Conservation (phyloP, 495 filamentous ascomycete genomes). For the Xylaria telfairii region DNA sequence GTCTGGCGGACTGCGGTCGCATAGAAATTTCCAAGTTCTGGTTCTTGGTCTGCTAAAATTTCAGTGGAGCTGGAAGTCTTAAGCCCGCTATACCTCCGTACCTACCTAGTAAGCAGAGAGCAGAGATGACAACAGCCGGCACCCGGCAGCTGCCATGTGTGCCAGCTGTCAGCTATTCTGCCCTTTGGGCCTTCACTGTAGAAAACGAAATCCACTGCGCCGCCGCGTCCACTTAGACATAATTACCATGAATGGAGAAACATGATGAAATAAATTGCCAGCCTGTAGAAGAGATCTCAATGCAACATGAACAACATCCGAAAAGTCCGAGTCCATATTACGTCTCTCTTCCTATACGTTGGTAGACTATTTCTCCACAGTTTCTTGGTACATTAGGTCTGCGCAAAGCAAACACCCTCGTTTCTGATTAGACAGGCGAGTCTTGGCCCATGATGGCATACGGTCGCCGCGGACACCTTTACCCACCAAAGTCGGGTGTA, state of each 20-base stretch:
- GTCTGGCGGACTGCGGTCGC: neutral
- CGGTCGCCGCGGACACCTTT: slow-evolving; percentile 15
- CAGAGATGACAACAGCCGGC: neutral
- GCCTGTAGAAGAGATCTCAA: neutral
- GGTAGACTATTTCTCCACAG: neutral
- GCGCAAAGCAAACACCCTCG: neutral
- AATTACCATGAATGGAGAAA: neutral
- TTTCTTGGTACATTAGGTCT: neutral
- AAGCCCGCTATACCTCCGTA: neutral
- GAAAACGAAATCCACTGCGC: neutral
- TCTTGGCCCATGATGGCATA: neutral
- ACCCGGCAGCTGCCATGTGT: neutral
- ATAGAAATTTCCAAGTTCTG: slow-evolving; percentile 3
- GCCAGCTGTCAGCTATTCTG: neutral
- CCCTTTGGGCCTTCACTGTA: neutral
- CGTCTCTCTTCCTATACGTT: neutral
- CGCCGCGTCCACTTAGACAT: no score
- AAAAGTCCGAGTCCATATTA: no score
- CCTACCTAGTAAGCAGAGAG: neutral
- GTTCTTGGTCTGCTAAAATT: slow-evolving; percentile 12
- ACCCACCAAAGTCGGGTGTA: slow-evolving; percentile 1
- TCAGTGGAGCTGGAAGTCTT: slow-evolving; percentile 11
- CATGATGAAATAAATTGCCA: neutral
- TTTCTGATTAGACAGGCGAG: neutral
- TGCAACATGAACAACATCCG: neutral